phyloP scores from a whole-genome alignment of 768 basidiomycete species.

The Podaxis mareebaensis region DNA sequence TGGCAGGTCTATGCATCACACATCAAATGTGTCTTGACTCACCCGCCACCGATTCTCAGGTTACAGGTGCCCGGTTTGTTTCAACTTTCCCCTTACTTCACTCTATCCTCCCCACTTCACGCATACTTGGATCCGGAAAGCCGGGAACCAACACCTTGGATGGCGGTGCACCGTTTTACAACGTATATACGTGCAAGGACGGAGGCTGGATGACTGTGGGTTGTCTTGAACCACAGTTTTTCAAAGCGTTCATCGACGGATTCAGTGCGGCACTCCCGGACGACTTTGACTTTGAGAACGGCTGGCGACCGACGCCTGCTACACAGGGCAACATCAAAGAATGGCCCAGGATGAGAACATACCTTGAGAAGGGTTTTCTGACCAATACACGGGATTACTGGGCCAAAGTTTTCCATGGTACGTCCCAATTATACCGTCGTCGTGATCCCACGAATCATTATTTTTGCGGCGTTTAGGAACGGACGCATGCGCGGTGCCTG shows the following conservation, averaged over 20 bases:
- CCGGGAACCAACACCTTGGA: conserved; percentile 68
- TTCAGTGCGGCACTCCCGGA: conserved; percentile 53
- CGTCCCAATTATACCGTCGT: conserved; percentile 18
- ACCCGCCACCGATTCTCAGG: conserved; percentile 40
- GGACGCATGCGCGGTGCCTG: conserved; percentile 73
- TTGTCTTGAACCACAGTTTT: conserved; percentile 76
- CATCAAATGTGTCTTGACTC: background rate
- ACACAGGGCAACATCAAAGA: conserved; percentile 45
- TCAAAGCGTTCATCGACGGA: conserved; percentile 53
- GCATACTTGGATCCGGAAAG: conserved; percentile 35
- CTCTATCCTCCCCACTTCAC: conserved; percentile 32
- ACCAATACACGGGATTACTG: conserved; percentile 65
- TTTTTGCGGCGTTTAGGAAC: conserved; percentile 43
- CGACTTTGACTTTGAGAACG: conserved; percentile 41
- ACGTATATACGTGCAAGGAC: conserved; percentile 70
- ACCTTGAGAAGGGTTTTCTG: conserved; percentile 65
- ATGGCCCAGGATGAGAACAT: conserved; percentile 60
- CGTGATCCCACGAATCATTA: background rate
- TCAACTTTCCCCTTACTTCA: conserved; percentile 69
- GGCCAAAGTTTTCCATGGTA: conserved; percentile 67
- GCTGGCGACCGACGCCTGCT: conserved; percentile 55
- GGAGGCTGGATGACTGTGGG: conserved; percentile 77
- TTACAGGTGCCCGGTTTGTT: conserved; percentile 79
- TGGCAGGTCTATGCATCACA: conserved; percentile 47
- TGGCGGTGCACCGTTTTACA: conserved; percentile 80